Conservation (phyloP, 2,329 filamentous ascomycete genomes). For the Chrysosporium keratinophilum region DNA sequence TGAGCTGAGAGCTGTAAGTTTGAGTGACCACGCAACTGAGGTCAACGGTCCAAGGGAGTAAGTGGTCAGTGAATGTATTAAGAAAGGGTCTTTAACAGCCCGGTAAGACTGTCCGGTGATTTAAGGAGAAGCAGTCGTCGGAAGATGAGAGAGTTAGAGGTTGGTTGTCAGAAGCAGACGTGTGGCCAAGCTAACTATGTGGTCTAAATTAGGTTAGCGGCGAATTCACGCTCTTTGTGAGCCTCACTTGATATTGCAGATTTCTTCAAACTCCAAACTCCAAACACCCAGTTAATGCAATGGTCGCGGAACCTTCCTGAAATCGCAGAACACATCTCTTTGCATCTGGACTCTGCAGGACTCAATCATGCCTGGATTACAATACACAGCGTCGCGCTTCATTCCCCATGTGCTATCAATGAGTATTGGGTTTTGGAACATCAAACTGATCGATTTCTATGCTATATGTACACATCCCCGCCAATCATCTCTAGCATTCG, state of each 20-base stretch:
- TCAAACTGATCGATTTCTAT: constrained; percentile 21
- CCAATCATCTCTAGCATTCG: constrained; percentile 16
- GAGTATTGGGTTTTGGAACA: not conserved
- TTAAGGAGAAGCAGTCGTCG: not conserved
- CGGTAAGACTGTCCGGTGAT: constrained; percentile 3
- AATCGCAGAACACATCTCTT: not conserved
- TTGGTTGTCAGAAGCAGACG: constrained; percentile 22
- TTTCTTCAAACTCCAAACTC: not conserved
- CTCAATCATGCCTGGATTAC: not conserved
- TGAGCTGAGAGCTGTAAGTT: not conserved
- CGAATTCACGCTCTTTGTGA: constrained; percentile 9
- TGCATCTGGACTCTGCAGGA: not conserved
- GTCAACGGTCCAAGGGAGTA: not conserved
- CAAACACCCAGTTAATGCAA: not conserved
- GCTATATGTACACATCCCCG: constrained; percentile 35
- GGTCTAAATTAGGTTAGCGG: constrained; percentile 36
- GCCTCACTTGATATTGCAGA: not conserved
- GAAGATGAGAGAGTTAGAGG: constrained; percentile 13
- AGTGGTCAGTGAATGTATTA: not conserved
- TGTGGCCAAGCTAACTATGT: constrained; percentile 34
- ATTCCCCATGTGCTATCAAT: not conserved
- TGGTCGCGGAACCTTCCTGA: not conserved
- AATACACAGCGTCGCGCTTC: not conserved
- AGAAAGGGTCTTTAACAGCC: not conserved
- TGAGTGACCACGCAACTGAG: constrained; percentile 3